Conservation (phyloP, 495 filamentous ascomycete species). For the Hypoxylon rickii region DNA sequence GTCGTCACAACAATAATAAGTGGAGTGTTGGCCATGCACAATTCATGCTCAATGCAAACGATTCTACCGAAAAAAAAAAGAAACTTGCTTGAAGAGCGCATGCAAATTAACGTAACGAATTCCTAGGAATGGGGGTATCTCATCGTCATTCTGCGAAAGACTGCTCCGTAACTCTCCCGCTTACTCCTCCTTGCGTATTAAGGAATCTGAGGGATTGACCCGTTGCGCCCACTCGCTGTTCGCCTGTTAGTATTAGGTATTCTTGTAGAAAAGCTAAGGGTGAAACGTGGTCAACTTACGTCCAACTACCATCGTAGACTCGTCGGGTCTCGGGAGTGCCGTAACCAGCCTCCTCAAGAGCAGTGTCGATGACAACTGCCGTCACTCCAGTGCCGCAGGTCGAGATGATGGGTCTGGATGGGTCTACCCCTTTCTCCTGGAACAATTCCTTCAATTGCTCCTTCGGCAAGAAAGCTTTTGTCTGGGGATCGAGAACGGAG, state of each 20-base stretch:
- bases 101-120: conserved; percentile 18
- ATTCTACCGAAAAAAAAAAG: conserved; percentile 6
- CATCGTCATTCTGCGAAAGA: conserved; percentile 21
- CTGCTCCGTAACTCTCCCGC: background rate
- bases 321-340: conserved; percentile 68
- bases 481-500: conserved; percentile 77
- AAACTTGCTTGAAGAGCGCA: conserved; percentile 2
- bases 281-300: conserved; percentile 62
- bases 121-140: conserved; percentile 33
- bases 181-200: conserved; percentile 42
- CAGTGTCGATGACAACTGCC: conserved; percentile 89
- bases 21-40: conserved; percentile 19
- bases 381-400: conserved; percentile 95
- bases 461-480: conserved; percentile 75
- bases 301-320: conserved; percentile 97
- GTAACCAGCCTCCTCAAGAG: conserved; percentile 76
- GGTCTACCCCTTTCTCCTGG: conserved; percentile 73
- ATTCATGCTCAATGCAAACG: conserved; percentile 20
- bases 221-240: conserved; percentile 78
- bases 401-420: conserved; percentile 81
- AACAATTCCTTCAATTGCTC: conserved; percentile 78
- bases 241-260: conserved; percentile 21
- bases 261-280: background rate
- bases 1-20: conserved; percentile 18
- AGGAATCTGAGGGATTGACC: conserved; percentile 47